Base-by-base conservation (phyloP, 2,329 filamentous ascomycete genomes). In the Rhynchosporium secalis region DNA sequence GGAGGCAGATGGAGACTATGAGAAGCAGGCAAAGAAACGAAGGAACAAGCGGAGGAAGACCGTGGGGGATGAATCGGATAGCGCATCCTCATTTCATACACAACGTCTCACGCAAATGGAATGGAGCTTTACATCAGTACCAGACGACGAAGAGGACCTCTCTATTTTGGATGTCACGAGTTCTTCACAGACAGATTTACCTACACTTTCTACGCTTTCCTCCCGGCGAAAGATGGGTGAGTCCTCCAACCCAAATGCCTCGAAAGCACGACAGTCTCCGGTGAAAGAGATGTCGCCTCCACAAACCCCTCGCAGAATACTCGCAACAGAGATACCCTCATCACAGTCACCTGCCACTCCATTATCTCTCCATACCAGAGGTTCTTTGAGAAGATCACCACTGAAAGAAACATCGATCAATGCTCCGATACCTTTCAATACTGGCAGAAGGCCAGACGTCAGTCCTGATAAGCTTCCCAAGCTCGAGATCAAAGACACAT, bases 261-360 rank as follows among this genome's bases (percentile, higher is more conserved):
- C 26, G 52, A 36, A 33, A 45, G 48, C 41, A 36, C 41, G 31
- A 12, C 31, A 20, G 26, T 62, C 49, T 29, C 38, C 63, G 40
- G 33, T 13, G 7, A 20, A 46, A 15, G 49, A 58, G 10, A 70
- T 72, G 68, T 60, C 56, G 15, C 69, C 66, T 28, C 71, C 70
- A 31, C 65, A 65, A 58, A 74, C 72, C 31, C 72, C 72, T 26
- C 64, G 54, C 10, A 58, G 64, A n/a, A 64, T 33, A 7, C 26
- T 65, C 29, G 38, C 60, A 28, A 58, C 51, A 3, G 72, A 74
- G 46, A 72, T 74, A 10, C 72, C 72, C 26, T 73, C 72, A 7
- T 74, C 72, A 29, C 68, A 74, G 61, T 74, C 72, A n/a, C 72
- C 72, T 43, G 66, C 64, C 15, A 73, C 72, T 2, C 72, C 72